Percentiles rank a stretch among this genome's conserved stretches.
Evolutionary conservation across 1,139 yeast genomes (phyloP).

Genomic region (Saccharomyces hybrid): DNA sequence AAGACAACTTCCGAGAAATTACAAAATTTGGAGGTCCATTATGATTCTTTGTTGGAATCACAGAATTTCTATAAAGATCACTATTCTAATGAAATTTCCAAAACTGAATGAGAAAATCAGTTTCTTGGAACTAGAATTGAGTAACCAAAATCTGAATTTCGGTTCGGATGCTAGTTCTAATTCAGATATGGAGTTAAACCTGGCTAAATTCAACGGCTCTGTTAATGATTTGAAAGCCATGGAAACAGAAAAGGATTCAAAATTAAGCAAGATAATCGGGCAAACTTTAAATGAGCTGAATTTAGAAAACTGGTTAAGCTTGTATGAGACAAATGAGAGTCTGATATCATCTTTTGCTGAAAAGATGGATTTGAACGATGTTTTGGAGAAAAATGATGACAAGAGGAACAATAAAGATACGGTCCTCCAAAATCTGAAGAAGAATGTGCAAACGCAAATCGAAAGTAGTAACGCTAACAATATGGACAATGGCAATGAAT

Average conservation of each 20-base stretch:
- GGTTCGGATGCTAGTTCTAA: not conserved
- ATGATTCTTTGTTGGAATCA: not conserved
- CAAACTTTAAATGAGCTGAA: slow-evolving; percentile 10
- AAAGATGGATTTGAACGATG: slow-evolving; percentile 12
- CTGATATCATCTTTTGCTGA: slow-evolving; percentile 16
- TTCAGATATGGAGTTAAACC: not conserved
- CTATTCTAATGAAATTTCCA: slow-evolving; percentile 1
- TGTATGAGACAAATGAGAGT: slow-evolving; percentile 16
- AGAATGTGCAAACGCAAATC: slow-evolving; percentile 1
- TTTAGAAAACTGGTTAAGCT: slow-evolving; percentile 14
- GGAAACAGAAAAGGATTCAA: not conserved
- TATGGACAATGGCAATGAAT: not conserved
- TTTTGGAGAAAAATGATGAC: not conserved
- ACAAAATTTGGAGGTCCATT: not conserved
- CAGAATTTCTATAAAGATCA: slow-evolving; percentile 5
- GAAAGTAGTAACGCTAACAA: slow-evolving; percentile 1
- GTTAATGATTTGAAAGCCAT: not conserved
- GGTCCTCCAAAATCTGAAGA: slow-evolving; percentile 3
- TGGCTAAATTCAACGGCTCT: not conserved
- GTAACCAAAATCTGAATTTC: not conserved
- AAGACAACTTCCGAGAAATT: not conserved
- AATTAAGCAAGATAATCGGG: not conserved
- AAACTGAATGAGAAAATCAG: slow-evolving; percentile 4
- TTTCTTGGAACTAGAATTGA: not conserved
- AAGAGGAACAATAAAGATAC: slow-evolving; percentile 10